Evolutionary conservation across 306 rosid species (phyloP).

Genomic region (Vigna angularis): DNA sequence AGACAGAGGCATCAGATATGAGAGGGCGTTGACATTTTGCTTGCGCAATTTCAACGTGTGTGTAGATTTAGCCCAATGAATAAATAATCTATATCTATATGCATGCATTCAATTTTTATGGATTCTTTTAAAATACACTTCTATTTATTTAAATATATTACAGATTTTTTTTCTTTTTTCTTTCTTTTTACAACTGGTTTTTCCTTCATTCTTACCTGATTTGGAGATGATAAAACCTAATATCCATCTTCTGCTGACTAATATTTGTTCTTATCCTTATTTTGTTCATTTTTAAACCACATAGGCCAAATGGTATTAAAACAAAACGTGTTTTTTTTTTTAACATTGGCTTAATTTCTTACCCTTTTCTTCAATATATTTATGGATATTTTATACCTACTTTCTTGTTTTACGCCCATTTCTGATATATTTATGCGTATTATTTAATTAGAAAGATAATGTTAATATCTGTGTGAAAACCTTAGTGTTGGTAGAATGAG

Average conservation of each 20-base stretch:
- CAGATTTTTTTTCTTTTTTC: background rate
- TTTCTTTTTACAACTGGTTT: background rate
- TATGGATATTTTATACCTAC: background rate
- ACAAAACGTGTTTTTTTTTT: background rate
- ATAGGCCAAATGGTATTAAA: background rate
- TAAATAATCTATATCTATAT: background rate
- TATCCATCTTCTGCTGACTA: background rate
- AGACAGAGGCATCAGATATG: conserved; percentile 8
- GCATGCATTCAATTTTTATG: background rate
- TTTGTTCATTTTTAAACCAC: background rate
- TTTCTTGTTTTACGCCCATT: background rate
- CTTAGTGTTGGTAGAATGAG: too few relatives aligned
- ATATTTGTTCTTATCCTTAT: background rate
- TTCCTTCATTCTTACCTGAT: background rate
- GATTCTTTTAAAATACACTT: background rate
- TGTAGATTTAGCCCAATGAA: background rate
- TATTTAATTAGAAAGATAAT: too few relatives aligned
- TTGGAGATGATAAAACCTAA: background rate
- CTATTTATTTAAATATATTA: background rate
- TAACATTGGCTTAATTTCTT: background rate
- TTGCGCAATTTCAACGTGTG: conserved; percentile 3
- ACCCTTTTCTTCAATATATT: background rate
- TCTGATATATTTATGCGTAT: too few relatives aligned
- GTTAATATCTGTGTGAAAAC: too few relatives aligned
- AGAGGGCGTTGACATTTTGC: conserved; percentile 55